Conservation (phyloP, 23 red algal species). For the Gracilaria gracilis region DNA sequence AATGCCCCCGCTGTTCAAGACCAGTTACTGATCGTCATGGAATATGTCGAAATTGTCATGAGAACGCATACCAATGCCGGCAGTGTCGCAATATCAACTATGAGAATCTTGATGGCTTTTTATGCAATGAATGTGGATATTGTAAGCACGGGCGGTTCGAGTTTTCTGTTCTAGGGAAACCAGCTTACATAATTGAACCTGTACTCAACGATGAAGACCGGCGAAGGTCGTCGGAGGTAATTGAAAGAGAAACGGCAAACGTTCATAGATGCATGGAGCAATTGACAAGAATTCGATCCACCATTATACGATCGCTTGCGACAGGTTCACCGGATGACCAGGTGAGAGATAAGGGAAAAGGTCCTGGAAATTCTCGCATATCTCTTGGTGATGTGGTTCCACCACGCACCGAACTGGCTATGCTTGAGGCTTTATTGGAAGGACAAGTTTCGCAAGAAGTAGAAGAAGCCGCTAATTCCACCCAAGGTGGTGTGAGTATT, state of each 20-base stretch:
- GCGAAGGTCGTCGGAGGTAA: constrained; percentile 51
- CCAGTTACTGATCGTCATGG: constrained; percentile 79
- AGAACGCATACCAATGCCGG: constrained; percentile 95
- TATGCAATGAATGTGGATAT: constrained; percentile 92
- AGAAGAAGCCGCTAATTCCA: constrained; percentile 62
- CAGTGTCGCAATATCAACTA: constrained; percentile 94
- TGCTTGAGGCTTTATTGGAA: constrained; percentile 61
- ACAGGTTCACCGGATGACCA: constrained; percentile 47
- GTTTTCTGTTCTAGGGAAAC: constrained; percentile 60
- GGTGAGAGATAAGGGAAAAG: constrained; percentile 18
- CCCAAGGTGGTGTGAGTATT: constrained; percentile 60
- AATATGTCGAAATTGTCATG: constrained; percentile 85
- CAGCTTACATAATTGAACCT: constrained; percentile 69
- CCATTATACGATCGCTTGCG: constrained; percentile 60
- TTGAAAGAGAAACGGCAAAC: constrained; percentile 75
- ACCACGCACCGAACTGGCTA: constrained; percentile 58
- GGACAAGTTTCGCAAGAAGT: constrained; percentile 65
- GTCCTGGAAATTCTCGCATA: constrained; percentile 1
- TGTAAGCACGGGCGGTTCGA: constrained; percentile 79
- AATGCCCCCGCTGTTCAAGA: constrained; percentile 85
- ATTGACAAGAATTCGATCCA: constrained; percentile 36
- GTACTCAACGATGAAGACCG: constrained; percentile 78
- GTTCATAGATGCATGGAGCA: constrained; percentile 74
- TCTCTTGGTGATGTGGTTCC: constrained; percentile 40
- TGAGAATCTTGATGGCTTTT: constrained; percentile 85